Percentiles rank a stretch among this genome's conserved stretches.
These are phyloP conservation scores for Ramaria sp. DNA, from an alignment of 768 basidiomycete species.

Conservation along the genomic window DNA sequence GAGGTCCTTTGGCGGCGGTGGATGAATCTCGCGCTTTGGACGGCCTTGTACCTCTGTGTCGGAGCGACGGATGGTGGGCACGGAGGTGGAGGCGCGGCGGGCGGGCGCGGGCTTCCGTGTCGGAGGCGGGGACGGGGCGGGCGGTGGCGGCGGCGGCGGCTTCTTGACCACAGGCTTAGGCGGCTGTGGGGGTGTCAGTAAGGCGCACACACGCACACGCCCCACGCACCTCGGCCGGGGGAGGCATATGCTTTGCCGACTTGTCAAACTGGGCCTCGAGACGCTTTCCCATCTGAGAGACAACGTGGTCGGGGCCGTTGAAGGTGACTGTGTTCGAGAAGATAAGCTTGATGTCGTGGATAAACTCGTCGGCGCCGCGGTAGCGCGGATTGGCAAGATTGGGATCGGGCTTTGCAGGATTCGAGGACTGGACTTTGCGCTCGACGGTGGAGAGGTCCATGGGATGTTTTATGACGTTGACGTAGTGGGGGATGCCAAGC, in stretches of 20 bases:
- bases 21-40: slow-evolving; percentile 98
- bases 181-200: slow-evolving; percentile 29
- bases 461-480: slow-evolving; percentile 73
- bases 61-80: slow-evolving; percentile 76
- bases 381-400: slow-evolving; percentile 72
- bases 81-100: slow-evolving; percentile 69
- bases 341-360: slow-evolving; percentile 75
- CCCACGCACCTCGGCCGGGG: slow-evolving; percentile 57
- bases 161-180: slow-evolving; percentile 36
- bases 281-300: slow-evolving; percentile 70
- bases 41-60: slow-evolving; percentile 51
- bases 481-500: slow-evolving; percentile 81
- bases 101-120: slow-evolving; percentile 32
- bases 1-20: slow-evolving; percentile 86
- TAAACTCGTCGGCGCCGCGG: slow-evolving; percentile 64
- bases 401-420: slow-evolving; percentile 64
- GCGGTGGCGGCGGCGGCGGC: slow-evolving; percentile 29
- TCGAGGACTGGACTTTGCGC: slow-evolving; percentile 72
- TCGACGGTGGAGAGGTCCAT: slow-evolving; percentile 95
- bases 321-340: slow-evolving; percentile 84
- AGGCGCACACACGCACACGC: neutral
- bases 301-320: slow-evolving; percentile 84
- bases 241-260: slow-evolving; percentile 74
- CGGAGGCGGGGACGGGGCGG: slow-evolving; percentile 27
- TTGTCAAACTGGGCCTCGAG: slow-evolving; percentile 84